phyloP scores from a whole-genome alignment of 2,329 filamentous ascomycete species.

The Penicillium brasilianum region DNA sequence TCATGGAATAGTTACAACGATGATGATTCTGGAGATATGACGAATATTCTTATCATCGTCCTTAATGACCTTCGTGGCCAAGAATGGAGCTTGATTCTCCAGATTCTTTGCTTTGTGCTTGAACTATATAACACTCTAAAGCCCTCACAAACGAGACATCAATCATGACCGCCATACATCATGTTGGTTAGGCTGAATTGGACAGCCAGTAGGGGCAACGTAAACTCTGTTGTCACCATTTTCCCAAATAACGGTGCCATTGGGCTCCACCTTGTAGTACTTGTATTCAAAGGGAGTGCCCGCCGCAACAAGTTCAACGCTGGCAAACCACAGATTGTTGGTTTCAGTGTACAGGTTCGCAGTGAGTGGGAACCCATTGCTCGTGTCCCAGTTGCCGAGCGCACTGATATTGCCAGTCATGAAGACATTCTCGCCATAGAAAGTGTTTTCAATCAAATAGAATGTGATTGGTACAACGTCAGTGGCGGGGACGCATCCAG shows the following conservation, averaged over 20 bases:
- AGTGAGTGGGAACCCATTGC: constrained; percentile 3
- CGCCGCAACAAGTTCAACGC: constrained; percentile 8
- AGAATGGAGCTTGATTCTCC: too few relatives aligned
- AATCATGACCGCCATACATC: constrained; percentile 18
- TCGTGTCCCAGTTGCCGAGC: constrained; percentile 13
- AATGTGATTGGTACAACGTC: constrained; percentile 8
- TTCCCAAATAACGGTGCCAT: constrained; percentile 11
- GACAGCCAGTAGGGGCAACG: constrained; percentile 14
- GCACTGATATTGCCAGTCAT: constrained; percentile 12
- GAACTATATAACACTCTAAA: not conserved
- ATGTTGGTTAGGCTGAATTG: constrained; percentile 5
- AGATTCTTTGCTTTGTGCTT: not conserved
- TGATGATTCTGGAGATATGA: not conserved
- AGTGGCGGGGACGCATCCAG: constrained; percentile 4
- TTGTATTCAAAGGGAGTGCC: constrained; percentile 17
- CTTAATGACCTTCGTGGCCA: not conserved
- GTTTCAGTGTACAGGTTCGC: constrained; percentile 12
- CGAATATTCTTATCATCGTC: not conserved
- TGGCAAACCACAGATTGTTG: constrained; percentile 15
- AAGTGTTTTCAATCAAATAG: constrained; percentile 15
- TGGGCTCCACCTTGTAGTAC: constrained; percentile 15
- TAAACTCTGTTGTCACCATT: constrained; percentile 10
- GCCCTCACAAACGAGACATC: not conserved
- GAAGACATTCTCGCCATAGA: constrained; percentile 14
- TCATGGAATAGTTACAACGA: not conserved